Base-by-base conservation (phyloP, 345 rosid species). In the Populus alba region DNA sequence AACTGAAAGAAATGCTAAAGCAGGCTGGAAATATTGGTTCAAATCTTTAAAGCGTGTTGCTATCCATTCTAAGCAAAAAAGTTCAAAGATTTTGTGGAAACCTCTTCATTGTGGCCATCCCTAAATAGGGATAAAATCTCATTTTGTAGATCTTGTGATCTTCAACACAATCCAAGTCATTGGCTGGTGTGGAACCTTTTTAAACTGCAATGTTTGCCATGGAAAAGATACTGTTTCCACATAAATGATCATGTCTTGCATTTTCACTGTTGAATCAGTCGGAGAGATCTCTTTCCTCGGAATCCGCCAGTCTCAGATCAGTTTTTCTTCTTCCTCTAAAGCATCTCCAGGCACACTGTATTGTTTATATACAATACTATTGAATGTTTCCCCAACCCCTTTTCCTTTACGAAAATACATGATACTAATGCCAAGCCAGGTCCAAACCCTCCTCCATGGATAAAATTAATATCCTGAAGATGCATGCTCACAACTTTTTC, bases 101-200 rank as follows among this genome's bases (percentile, higher is more conserved):
- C 77, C 51, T 70, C 23, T 72, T 72, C 38, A 37, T 27, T 9
- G 59, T 78, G 77, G 22, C 63, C 27, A 47, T 72, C 33, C 13
- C 68, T 80, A 63, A 29, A 62, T 63, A 53, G 27, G 81, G 84
- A 72, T 82, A 82, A 82, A 74, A 78, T 75, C 80, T 70, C 62
- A 65, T 68, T 61, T 35, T 33, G 15, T 75, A 81, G 86, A 85
- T 85, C 72, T 80, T 70, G 59, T 65, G 78, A 74, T 80, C 27
- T 69, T 31, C 20, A 72, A 75, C 77, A 66, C 74, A 85, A 80
- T 83, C 82, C 74, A 80, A 63, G 20, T 68, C 59, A 70, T 69
- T 70, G 57, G 31, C 31, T 51, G 31, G 10, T 47, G 15, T 43
- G 7, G 1, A 2, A 22, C 4, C 11, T 70, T 29, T 23, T 55